Evolutionary conservation across 257 asterid species (phyloP), one percentile per base, ranked within the genome.

Genomic region (Penstemon newberryi): DNA sequence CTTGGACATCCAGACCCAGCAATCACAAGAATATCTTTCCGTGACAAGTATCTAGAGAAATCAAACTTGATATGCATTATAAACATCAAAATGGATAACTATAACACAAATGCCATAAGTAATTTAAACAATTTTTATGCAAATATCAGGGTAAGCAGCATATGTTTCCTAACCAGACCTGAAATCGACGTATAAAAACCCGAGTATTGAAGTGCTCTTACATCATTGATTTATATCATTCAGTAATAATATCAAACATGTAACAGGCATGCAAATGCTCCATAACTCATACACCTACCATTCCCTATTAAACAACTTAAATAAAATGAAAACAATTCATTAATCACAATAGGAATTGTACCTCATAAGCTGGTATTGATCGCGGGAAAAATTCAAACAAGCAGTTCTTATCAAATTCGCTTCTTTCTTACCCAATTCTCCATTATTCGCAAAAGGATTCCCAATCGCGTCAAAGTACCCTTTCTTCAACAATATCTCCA

Each of bases 1-100:
- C 87, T 87, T 25, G 99, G 99, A 75, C 97, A 94, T 70, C 97
- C 96, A 53, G 79, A 78, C 52, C 78, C 89, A 6, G 88, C 87
- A 72, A 94, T 73, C 59, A 80, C 86, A 58, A 52, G 57, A 74
- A 91, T 87, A 77, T 87, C 87, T 70, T 86, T 80, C 63, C 61
- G 78, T 5, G 97, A 89, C 77, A 94, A 73, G 77, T 72, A 67
- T 70, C 99, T 94, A 87, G 67, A 69, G 7, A 77, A 61, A 39
- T 67, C 64, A 62, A 70, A 72, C 71, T 47, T 66, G 56, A 62
- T 42, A 37, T 68, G 46, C 56, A 69, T n/a, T 54, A 40, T 53
- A 57, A 71, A 70, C 8, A 66, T 45, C 40, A 56, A 75, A 43
- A 51, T 40, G 40, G 44, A 39, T 8, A 2, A 45, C 3, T 40